Evolutionary conservation across 768 basidiomycete species (phyloP), one percentile per base, ranked within the genome.

Genomic region (Leccinum pellstonianum): DNA sequence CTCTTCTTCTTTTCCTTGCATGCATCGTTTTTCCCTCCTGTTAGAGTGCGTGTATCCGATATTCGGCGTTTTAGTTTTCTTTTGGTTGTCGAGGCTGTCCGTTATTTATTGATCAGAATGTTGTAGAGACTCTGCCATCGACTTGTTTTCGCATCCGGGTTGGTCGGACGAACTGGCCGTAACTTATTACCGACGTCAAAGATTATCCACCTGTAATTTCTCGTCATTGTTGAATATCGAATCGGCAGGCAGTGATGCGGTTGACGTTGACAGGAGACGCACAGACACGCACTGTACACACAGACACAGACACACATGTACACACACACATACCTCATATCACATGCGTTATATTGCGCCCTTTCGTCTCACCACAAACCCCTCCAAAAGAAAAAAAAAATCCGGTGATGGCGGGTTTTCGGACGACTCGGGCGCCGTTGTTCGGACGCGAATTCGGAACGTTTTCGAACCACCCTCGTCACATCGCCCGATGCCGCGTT

Each of bases 31-130:
- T 43, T 33, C 48, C 4, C 12, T 15, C 23, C 51, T 52, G 43
- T 37, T n/a, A 31, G n/a, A 23, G 55, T 53, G 27, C 38, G 27
- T 71, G 67, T 65, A 71, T 67, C 62, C 37, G 59, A 55, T 60
- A 63, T 27, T 52, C 38, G 46, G 37, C 47, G 25, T 46, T 6
- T 19, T 46, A 46, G 43, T 60, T 38, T 47, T 43, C 6, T 47
- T 51, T 58, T 25, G 58, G 38, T 25, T 25, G 21, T 62, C 35
- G 41, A 31, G 21, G 31, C 15, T 56, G 21, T 53, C 35, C 46
- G 6, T 49, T 55, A 14, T 53, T 65, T 65, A 65, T 62, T 65
- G 62, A 68, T 68, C 29, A 47, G 54, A 62, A 48, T 48, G 51
- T 14, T 64, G 65, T 63, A 64, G 59, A 64, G 57, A 63, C 53